phyloP scores from a whole-genome alignment of 2,329 filamentous ascomycete genomes.

The Penicillium decumbens region DNA sequence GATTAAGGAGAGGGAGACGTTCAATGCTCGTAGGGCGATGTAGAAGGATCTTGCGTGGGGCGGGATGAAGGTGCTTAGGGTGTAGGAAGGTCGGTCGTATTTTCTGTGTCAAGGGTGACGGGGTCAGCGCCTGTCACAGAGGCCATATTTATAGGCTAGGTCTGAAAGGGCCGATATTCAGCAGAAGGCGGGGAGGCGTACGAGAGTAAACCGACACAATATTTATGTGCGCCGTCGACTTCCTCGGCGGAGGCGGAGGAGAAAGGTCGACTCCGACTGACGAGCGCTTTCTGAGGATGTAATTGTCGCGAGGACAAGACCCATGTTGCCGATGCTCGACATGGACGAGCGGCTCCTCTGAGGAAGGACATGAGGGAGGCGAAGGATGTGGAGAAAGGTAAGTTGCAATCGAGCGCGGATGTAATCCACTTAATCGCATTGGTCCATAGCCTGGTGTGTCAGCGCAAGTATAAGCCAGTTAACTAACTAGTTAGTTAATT shows the following conservation, averaged over 20 bases:
- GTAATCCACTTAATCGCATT: slow-evolving; percentile 21
- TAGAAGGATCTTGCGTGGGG: slow-evolving; percentile 72
- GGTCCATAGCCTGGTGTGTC: slow-evolving; percentile 5
- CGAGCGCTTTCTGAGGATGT: slow-evolving; percentile 21
- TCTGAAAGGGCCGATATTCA: background rate
- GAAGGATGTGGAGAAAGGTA: slow-evolving; percentile 5
- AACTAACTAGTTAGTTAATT: background rate
- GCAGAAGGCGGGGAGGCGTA: slow-evolving; percentile 26
- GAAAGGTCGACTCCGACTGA: slow-evolving; percentile 22
- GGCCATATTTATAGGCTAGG: background rate
- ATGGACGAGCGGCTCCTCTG: slow-evolving; percentile 20
- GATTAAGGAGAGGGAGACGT: slow-evolving; percentile 84
- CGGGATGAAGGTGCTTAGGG: slow-evolving; percentile 81
- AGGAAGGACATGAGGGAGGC: slow-evolving; percentile 20
- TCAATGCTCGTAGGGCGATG: slow-evolving; percentile 84
- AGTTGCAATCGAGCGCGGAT: slow-evolving; percentile 7
- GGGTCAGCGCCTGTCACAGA: slow-evolving; percentile 1
- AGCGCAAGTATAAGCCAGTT: background rate
- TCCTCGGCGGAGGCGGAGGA: slow-evolving; percentile 37
- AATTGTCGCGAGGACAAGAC: slow-evolving; percentile 2
- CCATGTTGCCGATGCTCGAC: slow-evolving; percentile 16
- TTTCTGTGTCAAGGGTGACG: slow-evolving; percentile 50
- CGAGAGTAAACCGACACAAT: slow-evolving; percentile 57
- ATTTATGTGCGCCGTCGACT: slow-evolving; percentile 52
- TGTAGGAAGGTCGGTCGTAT: slow-evolving; percentile 83